Conservation (phyloP, 2,329 filamentous ascomycete genomes). For the Aspergillus pseudoglaucus region DNA sequence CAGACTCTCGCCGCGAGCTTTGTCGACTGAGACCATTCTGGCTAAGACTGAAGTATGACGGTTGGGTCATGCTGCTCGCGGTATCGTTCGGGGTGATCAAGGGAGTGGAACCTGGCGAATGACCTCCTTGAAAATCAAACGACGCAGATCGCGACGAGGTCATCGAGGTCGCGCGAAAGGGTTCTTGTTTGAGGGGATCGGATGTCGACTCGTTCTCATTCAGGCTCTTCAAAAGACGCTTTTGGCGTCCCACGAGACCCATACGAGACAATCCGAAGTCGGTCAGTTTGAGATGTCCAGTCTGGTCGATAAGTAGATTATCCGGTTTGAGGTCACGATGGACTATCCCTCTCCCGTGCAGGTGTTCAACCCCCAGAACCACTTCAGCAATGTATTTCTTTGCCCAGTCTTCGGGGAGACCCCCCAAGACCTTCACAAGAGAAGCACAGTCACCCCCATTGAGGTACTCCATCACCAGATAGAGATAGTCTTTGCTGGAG, state of each 20-base stretch:
- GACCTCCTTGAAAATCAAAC: slow-evolving; percentile 74
- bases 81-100: slow-evolving; percentile 71
- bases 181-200: slow-evolving; percentile 85
- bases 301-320: slow-evolving; percentile 93
- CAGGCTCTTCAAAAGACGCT: slow-evolving; percentile 69
- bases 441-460: slow-evolving; percentile 97
- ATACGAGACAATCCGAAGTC: slow-evolving; percentile 96
- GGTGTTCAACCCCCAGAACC: slow-evolving; percentile 89
- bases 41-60: slow-evolving; percentile 79
- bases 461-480: slow-evolving; percentile 97
- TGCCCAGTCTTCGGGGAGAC: slow-evolving; percentile 92
- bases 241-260: slow-evolving; percentile 93
- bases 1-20: slow-evolving; percentile 61
- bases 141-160: slow-evolving; percentile 89
- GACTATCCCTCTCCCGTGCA: slow-evolving; percentile 90
- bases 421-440: slow-evolving; percentile 87
- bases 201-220: slow-evolving; percentile 70
- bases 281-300: slow-evolving; percentile 91
- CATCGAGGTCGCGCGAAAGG: slow-evolving; percentile 80
- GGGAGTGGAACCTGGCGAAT: slow-evolving; percentile 79
- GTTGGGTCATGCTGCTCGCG: slow-evolving; percentile 62
- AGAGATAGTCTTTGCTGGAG: slow-evolving; percentile 97
- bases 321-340: slow-evolving; percentile 96
- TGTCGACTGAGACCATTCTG: slow-evolving; percentile 54
- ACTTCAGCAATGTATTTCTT: slow-evolving; percentile 97